Evolutionary conservation across 164 flowering plant species (phyloP).

Genomic region (Annona cherimola): DNA sequence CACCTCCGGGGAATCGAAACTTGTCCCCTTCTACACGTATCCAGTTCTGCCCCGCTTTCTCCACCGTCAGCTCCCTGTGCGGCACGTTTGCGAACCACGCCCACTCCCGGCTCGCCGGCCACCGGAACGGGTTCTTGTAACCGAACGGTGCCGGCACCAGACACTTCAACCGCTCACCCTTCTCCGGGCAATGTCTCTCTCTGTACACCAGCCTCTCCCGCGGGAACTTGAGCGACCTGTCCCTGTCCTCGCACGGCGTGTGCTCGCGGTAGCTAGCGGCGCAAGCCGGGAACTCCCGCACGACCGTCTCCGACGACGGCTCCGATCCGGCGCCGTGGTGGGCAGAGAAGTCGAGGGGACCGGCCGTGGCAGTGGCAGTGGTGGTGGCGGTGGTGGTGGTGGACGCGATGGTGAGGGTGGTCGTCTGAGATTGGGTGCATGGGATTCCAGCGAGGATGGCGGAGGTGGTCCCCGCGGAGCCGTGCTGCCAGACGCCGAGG

Average conservation of each 20-base stretch:
- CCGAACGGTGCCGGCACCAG: conserved; percentile 78
- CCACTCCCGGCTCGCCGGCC: conserved; percentile 78
- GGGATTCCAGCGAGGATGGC: not conserved
- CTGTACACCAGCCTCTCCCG: conserved; percentile 53
- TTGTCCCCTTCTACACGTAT: conserved; percentile 56
- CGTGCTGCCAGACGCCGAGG: conserved; percentile 47
- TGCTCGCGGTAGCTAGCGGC: conserved; percentile 47
- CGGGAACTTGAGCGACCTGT: conserved; percentile 54
- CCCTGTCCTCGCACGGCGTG: conserved; percentile 79
- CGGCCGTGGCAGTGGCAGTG: not conserved
- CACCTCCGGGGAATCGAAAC: conserved; percentile 93
- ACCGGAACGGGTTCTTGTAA: conserved; percentile 57
- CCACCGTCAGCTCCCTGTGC: conserved; percentile 66
- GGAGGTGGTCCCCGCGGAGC: conserved; percentile 8
- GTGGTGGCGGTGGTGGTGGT: conserved; percentile 2
- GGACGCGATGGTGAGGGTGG: not conserved
- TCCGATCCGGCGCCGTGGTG: conserved; percentile 43
- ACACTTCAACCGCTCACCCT: conserved; percentile 37
- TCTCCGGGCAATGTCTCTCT: conserved; percentile 86
- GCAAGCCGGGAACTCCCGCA: conserved; percentile 44
- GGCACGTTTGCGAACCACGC: conserved; percentile 94
- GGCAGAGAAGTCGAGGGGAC: conserved; percentile 50
- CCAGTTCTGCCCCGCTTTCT: conserved; percentile 93
- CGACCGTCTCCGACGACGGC: conserved; percentile 18
- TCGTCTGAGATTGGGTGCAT: not conserved